phyloP scores from a whole-genome alignment of 108 stramenopile species.

The Discostella pseudostelligera region DNA sequence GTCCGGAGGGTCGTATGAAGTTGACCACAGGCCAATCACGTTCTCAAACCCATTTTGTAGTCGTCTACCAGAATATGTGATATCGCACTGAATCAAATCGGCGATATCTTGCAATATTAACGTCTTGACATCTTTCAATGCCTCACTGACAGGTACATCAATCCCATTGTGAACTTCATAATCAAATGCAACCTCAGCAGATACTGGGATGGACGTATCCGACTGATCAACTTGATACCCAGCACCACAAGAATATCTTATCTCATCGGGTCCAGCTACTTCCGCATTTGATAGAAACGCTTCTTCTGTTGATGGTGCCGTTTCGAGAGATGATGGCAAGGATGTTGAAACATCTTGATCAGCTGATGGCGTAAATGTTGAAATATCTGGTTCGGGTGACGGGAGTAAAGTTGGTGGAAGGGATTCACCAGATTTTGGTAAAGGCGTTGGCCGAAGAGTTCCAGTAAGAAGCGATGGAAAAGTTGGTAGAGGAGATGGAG shows the following conservation, averaged over 20 bases:
- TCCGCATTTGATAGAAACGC: not conserved
- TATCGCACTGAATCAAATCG: constrained; percentile 21
- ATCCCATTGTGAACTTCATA: constrained; percentile 39
- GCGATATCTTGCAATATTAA: constrained; percentile 37
- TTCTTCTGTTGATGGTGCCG: not conserved
- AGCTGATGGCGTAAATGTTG: not conserved
- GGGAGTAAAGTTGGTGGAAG: not conserved
- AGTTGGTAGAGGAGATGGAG: not conserved
- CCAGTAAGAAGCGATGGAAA: not conserved
- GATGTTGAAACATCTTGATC: not conserved
- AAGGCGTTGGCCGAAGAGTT: constrained; percentile 8
- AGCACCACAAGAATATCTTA: constrained; percentile 12
- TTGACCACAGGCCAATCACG: constrained; percentile 23
- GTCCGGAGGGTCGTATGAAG: constrained; percentile 27
- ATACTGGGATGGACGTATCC: constrained; percentile 11
- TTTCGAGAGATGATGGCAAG: not conserved
- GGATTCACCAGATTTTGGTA: constrained; percentile 5
- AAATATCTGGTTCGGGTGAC: not conserved
- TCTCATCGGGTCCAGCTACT: not conserved
- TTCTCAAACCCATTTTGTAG: constrained; percentile 19
- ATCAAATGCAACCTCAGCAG: constrained; percentile 29
- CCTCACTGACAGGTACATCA: constrained; percentile 27
- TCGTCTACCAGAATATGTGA: constrained; percentile 5
- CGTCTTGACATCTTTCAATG: constrained; percentile 33
- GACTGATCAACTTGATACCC: constrained; percentile 5